phyloP scores from a whole-genome alignment of 208 protist species.

The Angomonas ambiguus region DNA sequence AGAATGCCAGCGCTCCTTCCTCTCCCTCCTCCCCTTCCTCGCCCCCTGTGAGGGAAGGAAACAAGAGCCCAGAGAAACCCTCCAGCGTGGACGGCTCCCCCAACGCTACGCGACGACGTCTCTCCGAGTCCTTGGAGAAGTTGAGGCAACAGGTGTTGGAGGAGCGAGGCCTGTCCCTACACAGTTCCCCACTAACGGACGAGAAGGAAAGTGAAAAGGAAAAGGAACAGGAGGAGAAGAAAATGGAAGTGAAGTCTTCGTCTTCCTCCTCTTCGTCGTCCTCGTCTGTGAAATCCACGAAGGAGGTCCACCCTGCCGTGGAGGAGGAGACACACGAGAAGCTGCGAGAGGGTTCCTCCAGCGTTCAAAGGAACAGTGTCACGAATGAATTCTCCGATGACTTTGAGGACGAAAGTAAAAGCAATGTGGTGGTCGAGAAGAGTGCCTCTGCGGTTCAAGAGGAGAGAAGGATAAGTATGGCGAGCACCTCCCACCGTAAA shows the following conservation, averaged over 20 bases:
- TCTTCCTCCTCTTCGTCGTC: constrained; percentile 3
- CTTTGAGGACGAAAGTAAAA: no score
- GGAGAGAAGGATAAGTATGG: not conserved
- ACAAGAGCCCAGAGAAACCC: not conserved
- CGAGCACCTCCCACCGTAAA: not conserved
- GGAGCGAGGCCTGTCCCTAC: not conserved
- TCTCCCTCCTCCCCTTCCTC: not conserved
- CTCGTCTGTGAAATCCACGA: no score
- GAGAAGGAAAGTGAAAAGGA: not conserved
- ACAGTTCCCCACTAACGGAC: not conserved
- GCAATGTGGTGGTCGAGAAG: no score
- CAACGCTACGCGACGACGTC: not conserved
- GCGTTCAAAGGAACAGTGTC: no score
- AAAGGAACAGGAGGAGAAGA: no score
- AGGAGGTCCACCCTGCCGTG: no score
- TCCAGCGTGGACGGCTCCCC: constrained; percentile 5
- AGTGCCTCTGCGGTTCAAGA: no score
- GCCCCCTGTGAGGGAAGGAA: not conserved
- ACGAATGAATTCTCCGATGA: no score
- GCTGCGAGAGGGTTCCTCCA: no score
- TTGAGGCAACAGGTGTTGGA: not conserved
- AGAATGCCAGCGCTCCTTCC: no score
- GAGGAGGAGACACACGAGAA: no score
- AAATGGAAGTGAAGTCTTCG: no score
- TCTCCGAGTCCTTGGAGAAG: not conserved